Evolutionary conservation across 2,329 filamentous ascomycete genomes (phyloP).

Genomic region (Sordariomycetes sp.): DNA sequence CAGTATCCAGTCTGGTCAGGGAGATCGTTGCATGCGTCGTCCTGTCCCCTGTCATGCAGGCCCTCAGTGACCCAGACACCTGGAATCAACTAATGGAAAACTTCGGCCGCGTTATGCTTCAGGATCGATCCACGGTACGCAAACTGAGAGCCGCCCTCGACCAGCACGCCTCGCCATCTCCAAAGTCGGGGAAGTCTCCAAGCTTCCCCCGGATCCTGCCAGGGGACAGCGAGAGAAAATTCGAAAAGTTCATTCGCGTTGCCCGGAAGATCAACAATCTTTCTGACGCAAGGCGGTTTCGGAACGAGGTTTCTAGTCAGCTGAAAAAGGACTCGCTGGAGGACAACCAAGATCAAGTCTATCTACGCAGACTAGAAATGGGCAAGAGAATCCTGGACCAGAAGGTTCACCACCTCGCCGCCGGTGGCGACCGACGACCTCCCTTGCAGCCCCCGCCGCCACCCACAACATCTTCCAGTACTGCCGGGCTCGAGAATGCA

Average conservation of each 20-base stretch:
- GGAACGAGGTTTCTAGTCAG: slow-evolving; percentile 87
- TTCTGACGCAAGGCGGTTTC: slow-evolving; percentile 83
- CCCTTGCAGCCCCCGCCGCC: slow-evolving; percentile 13
- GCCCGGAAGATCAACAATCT: slow-evolving; percentile 84
- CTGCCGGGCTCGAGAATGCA: slow-evolving; percentile 62
- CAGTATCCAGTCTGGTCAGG: slow-evolving; percentile 69
- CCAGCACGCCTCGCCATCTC: slow-evolving; percentile 79
- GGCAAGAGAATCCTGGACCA: slow-evolving; percentile 86
- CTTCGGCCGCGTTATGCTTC: slow-evolving; percentile 74
- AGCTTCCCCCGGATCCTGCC: slow-evolving; percentile 71
- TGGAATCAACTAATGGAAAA: slow-evolving; percentile 97
- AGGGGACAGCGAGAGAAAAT: slow-evolving; percentile 80
- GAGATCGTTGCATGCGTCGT: slow-evolving; percentile 94
- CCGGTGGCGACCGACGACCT: slow-evolving; percentile 36
- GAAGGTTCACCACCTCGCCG: slow-evolving; percentile 71
- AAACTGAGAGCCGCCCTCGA: slow-evolving; percentile 87
- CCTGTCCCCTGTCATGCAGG: slow-evolving; percentile 66
- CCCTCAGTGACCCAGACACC: slow-evolving; percentile 83
- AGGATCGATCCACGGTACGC: slow-evolving; percentile 89
- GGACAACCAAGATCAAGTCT: slow-evolving; percentile 73
- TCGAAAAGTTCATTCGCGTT: slow-evolving; percentile 85
- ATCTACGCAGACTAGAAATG: slow-evolving; percentile 81
- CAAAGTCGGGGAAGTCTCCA: slow-evolving; percentile 51
- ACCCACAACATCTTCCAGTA: slow-evolving; percentile 18
- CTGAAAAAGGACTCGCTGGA: slow-evolving; percentile 72